Conservation (phyloP, 148 eudicot genomes). For the Rhododendron kiyosumense region DNA sequence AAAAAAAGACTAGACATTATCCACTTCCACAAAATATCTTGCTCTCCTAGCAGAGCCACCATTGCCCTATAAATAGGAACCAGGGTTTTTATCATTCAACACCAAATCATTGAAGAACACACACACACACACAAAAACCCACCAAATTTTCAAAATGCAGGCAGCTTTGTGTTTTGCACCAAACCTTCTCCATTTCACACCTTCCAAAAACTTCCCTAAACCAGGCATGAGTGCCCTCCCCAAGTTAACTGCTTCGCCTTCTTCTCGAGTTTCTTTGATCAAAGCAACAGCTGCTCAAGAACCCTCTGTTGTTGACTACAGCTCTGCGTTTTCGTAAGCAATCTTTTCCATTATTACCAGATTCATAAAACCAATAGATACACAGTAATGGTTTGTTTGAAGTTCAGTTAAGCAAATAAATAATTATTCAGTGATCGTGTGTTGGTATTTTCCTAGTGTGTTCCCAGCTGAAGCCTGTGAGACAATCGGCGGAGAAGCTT, state of each 20-base stretch:
- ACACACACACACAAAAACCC: too few species aligned
- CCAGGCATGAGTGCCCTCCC: conserved; percentile 1
- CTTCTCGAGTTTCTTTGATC: conserved; percentile 6
- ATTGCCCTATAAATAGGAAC: neutral
- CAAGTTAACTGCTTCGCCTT: neutral
- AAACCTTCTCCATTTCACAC: conserved; percentile 15
- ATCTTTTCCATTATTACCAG: neutral
- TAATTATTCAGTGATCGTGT: neutral
- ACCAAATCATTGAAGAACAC: neutral
- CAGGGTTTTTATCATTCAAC: neutral
- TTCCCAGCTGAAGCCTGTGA: conserved; percentile 82
- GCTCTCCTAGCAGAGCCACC: neutral
- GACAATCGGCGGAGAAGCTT: conserved; percentile 52
- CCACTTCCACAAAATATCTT: conserved; percentile 11
- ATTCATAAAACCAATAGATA: neutral
- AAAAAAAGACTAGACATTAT: neutral
- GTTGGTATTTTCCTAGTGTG: conserved; percentile 27
- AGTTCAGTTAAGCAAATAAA: neutral
- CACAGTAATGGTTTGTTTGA: too few species aligned
- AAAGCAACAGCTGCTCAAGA: conserved; percentile 23
- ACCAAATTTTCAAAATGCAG: conserved; percentile 34
- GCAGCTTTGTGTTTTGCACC: conserved; percentile 31
- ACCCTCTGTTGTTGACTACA: conserved; percentile 42
- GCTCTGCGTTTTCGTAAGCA: conserved; percentile 39
- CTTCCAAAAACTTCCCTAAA: neutral